phyloP scores from a whole-genome alignment of 2,329 filamentous ascomycete genomes.

The Stenocarpella maydis region DNA sequence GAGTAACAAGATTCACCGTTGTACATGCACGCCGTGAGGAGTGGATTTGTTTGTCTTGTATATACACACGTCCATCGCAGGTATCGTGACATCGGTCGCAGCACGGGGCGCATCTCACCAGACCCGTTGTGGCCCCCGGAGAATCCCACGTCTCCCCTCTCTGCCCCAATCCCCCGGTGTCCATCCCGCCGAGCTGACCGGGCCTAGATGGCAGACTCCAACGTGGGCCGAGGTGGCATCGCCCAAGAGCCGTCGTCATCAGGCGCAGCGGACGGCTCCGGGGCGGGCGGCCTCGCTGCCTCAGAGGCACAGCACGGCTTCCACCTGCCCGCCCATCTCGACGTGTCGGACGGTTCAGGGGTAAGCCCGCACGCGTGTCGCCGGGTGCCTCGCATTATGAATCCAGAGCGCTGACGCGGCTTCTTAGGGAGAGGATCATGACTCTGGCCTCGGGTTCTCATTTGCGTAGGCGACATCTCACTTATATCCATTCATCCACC shows the following conservation, averaged over 20 bases:
- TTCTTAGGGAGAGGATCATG: conserved; percentile 28
- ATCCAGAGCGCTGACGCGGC: neutral
- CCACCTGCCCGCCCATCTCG: conserved; percentile 20
- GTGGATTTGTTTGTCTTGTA: neutral
- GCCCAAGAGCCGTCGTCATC: conserved; percentile 12
- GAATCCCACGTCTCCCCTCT: neutral
- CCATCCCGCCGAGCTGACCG: neutral
- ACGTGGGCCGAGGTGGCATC: conserved; percentile 21
- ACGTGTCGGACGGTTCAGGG: conserved; percentile 29
- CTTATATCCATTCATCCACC: neutral
- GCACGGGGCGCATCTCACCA: neutral
- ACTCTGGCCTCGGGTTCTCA: conserved; percentile 30
- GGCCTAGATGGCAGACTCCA: conserved; percentile 15
- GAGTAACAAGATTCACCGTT: neutral
- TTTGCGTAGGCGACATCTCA: conserved; percentile 16
- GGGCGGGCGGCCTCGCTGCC: conserved; percentile 2
- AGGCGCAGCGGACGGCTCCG: neutral
- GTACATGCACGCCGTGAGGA: neutral
- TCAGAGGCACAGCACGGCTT: neutral
- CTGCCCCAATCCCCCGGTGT: neutral
- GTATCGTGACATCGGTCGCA: neutral
- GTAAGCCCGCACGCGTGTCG: neutral
- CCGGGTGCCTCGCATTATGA: neutral
- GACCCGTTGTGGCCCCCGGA: neutral
- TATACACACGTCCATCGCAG: neutral